Evolutionary conservation across 495 filamentous ascomycete genomes (phyloP).

Genomic region (Tuber brumale): DNA sequence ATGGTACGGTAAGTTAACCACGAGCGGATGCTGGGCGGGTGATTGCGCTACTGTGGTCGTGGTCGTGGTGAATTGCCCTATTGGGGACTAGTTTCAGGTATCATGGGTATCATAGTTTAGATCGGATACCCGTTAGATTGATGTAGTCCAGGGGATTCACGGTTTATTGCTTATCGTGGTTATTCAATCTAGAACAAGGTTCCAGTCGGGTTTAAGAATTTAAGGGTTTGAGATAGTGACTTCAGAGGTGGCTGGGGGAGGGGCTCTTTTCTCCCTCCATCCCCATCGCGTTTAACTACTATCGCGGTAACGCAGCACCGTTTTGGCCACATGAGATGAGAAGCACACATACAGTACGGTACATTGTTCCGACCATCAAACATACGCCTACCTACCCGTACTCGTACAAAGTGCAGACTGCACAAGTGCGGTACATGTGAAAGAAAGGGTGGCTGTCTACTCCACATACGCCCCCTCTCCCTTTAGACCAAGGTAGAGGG

Average conservation of each 20-base stretch:
- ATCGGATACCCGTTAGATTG: neutral
- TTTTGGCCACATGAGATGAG: constrained; percentile 4
- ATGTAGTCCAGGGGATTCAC: neutral
- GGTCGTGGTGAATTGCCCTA: neutral
- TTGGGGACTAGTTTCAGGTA: neutral
- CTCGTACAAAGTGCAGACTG: neutral
- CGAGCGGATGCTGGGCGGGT: neutral
- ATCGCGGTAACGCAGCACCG: neutral
- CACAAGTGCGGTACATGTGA: neutral
- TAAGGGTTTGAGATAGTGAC: neutral
- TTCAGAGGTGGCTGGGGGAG: neutral
- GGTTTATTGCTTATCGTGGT: neutral
- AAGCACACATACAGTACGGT: neutral
- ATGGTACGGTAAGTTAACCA: neutral
- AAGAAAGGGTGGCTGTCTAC: neutral
- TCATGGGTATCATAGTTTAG: neutral
- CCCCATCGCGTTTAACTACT: neutral
- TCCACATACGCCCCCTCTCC: neutral
- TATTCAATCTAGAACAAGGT: neutral
- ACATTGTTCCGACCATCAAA: neutral
- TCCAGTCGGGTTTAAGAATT: neutral
- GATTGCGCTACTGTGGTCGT: neutral
- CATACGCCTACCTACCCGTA: neutral
- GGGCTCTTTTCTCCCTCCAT: neutral
- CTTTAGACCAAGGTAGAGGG: neutral